These are phyloP conservation scores for Arthrobotrys musiformis DNA, from an alignment of 2,329 filamentous ascomycete genomes.

Conservation along the genomic window DNA sequence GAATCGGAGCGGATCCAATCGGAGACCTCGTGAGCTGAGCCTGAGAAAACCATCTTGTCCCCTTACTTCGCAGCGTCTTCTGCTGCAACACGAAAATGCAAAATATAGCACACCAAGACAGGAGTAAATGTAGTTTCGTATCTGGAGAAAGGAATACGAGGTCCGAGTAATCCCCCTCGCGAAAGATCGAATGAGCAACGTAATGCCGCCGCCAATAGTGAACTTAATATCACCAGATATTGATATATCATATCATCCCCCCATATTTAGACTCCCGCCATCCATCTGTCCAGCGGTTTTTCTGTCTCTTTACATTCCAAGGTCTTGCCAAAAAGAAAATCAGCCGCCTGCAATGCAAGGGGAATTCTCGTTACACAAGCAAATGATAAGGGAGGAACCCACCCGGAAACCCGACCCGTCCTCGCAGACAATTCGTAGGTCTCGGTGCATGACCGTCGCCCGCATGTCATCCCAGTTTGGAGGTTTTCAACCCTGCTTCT, in stretches of 20 bases:
- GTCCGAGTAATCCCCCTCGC: not conserved
- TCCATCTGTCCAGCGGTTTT: not conserved
- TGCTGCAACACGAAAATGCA: slow-evolving; percentile 46
- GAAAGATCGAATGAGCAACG: not conserved
- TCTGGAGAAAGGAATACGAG: not conserved
- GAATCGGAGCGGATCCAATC: slow-evolving; percentile 10
- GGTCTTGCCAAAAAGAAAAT: not conserved
- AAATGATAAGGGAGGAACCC: slow-evolving; percentile 17
- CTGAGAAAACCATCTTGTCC: not conserved
- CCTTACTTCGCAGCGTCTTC: not conserved
- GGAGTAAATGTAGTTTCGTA: not conserved
- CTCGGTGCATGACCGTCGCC: slow-evolving; percentile 13
- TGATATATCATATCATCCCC: not conserved
- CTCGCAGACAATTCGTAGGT: slow-evolving; percentile 3
- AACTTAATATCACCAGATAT: not conserved
- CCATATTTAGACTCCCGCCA: not conserved
- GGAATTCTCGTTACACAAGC: slow-evolving; percentile 34
- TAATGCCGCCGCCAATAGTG: not conserved
- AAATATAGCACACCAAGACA: slow-evolving; percentile 13
- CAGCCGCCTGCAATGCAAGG: slow-evolving; percentile 38
- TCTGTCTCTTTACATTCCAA: not conserved
- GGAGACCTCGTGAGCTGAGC: slow-evolving; percentile 3
- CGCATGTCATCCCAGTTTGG: slow-evolving; percentile 15
- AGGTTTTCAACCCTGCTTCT: slow-evolving; percentile 7
- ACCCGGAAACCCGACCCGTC: slow-evolving; percentile 41